Evolutionary conservation across 306 rosid genomes (phyloP).

Genomic region (Rosa lucieae): DNA sequence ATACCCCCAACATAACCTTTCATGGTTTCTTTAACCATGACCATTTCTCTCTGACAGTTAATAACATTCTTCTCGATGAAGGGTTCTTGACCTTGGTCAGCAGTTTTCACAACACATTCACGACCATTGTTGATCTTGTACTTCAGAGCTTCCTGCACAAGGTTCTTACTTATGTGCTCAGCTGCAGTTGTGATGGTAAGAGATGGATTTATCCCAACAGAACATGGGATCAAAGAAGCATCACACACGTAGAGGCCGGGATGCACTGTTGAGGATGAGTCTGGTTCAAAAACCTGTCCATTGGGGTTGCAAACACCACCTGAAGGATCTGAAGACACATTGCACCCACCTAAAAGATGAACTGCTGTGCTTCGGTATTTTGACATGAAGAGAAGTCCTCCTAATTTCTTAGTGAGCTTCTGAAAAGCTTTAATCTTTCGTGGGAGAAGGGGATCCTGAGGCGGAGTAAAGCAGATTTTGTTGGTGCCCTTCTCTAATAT

Average conservation of each 20-base stretch:
- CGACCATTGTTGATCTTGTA: slow-evolving; percentile 1
- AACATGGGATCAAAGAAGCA: slow-evolving; percentile 41
- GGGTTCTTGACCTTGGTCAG: not conserved
- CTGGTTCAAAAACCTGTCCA: slow-evolving; percentile 34
- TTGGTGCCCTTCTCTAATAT: slow-evolving; percentile 18
- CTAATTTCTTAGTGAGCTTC: slow-evolving; percentile 32
- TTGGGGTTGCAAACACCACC: slow-evolving; percentile 34
- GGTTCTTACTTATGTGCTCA: slow-evolving; percentile 33
- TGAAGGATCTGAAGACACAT: slow-evolving; percentile 29
- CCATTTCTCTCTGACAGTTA: not conserved
- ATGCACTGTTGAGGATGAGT: slow-evolving; percentile 15
- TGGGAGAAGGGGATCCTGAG: slow-evolving; percentile 35
- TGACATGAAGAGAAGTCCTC: slow-evolving; percentile 38
- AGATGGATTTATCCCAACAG: slow-evolving; percentile 39
- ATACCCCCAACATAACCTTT: slow-evolving; percentile 34
- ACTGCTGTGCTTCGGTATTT: slow-evolving; percentile 37
- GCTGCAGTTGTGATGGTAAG: slow-evolving; percentile 35
- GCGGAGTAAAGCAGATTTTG: slow-evolving; percentile 33
- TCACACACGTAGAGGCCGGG: slow-evolving; percentile 37
- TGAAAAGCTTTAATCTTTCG: slow-evolving; percentile 28
- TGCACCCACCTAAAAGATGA: slow-evolving; percentile 40
- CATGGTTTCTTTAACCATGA: slow-evolving; percentile 31
- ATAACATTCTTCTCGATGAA: not conserved
- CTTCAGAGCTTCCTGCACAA: slow-evolving; percentile 31
- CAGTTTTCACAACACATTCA: not conserved